Base-by-base conservation (phyloP, 192 early-diverging fungal species). In the Coemansia interrupta region DNA sequence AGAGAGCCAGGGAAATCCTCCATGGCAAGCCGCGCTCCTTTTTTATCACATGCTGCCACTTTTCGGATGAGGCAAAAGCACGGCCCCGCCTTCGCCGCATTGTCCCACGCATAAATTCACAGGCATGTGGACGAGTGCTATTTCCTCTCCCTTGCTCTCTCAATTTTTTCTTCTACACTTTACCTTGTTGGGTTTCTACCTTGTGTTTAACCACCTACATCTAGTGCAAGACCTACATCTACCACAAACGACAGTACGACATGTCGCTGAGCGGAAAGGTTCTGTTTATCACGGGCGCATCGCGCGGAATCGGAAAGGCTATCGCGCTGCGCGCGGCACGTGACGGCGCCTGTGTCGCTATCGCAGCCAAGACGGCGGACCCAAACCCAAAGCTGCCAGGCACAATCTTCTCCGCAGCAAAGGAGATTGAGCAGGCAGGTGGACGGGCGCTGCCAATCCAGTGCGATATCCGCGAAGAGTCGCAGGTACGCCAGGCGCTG, bases 391-490 rank as follows among this genome's bases (percentile, higher is more conserved):
- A 84, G 66, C 85, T 94, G 7, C 89, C 89, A 7, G 92, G 92
- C 56, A 94, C 92, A 0, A 91, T 94, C 58, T 88, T 83, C 72
- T 83, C 85, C 15, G 86, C 89, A 17, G 92, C 90, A 24, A 70
- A 82, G 48, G 88, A 84, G 40, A 86, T 93, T 42, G 84, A 87
- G 56, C 68, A 73, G 28, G 84, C 83, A 1, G 90, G 92, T 42
- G 89, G 89, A 60, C 81, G 83, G 45, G 90, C 87, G 7, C 79
- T 94, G 30, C 83, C 89, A 0, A 70, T 94, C 29, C 70, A 87
- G 46, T 94, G 92, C 75, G 90, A 94, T 58, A 91, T 94, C 68
- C 86, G 90, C 52, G 84, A 85, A 57, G 90, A 92, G 66, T 83
- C 82, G 28, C 85, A 89, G 57, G 86, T 94, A 46, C 49, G 82